phyloP scores from a whole-genome alignment of 306 rosid species.

The Albizia julibrissin region DNA sequence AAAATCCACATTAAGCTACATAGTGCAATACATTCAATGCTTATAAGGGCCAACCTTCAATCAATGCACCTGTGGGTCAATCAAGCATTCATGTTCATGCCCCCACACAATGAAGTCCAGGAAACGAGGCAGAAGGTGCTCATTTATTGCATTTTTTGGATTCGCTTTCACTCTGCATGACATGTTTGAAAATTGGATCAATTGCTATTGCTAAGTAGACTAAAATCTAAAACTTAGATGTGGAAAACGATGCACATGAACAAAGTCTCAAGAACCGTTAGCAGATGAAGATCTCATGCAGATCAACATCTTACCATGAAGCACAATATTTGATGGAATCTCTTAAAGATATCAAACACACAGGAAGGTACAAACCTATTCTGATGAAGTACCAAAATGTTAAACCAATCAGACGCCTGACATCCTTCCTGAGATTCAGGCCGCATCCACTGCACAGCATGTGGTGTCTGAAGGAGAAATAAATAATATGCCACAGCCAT shows the following conservation, averaged over 20 bases:
- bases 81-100: slow-evolving; percentile 95
- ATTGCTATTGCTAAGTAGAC: slow-evolving; percentile 32
- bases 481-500: slow-evolving; percentile 21
- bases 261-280: slow-evolving; percentile 23
- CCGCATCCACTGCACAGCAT: slow-evolving; percentile 98
- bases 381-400: slow-evolving; percentile 97
- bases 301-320: slow-evolving; percentile 28
- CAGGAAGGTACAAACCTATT: slow-evolving; percentile 69
- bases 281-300: slow-evolving; percentile 11
- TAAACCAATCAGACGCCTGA: slow-evolving; percentile 92
- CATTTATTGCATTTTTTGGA: slow-evolving; percentile 98
- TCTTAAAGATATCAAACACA: slow-evolving; percentile 10
- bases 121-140: slow-evolving; percentile 92
- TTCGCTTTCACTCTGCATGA: slow-evolving; percentile 87
- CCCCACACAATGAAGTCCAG: slow-evolving; percentile 99
- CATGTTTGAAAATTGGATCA: slow-evolving; percentile 33
- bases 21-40: slow-evolving; percentile 1
- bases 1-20: slow-evolving; percentile 34
- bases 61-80: slow-evolving; percentile 83
- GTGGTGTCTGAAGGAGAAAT: slow-evolving; percentile 81
- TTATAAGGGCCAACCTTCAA: background rate
- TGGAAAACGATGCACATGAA: slow-evolving; percentile 24
- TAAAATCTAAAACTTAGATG: slow-evolving; percentile 20
- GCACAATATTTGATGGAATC: slow-evolving; percentile 18
- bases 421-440: slow-evolving; percentile 92